phyloP scores from a whole-genome alignment of 805 yeast genomes.

The Ogataea glucozyma region DNA sequence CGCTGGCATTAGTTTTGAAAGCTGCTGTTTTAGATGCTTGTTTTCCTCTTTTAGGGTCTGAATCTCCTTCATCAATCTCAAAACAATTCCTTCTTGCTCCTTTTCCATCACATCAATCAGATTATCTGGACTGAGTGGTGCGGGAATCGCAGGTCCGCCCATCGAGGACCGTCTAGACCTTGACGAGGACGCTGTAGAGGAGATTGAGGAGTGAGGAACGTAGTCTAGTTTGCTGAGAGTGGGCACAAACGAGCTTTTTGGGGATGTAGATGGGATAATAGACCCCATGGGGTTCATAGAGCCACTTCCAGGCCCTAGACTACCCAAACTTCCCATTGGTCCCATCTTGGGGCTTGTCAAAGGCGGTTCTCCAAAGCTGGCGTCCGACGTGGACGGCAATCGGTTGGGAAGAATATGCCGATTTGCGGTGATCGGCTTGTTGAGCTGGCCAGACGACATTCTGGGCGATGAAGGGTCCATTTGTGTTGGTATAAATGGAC shows the following conservation, averaged over 20 bases:
- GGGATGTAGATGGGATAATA: slow-evolving; percentile 14
- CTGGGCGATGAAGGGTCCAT: slow-evolving; percentile 20
- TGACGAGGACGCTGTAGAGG: slow-evolving; percentile 24
- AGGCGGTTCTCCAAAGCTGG: slow-evolving; percentile 15
- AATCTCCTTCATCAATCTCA: slow-evolving; percentile 65
- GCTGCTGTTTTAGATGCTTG: slow-evolving; percentile 38
- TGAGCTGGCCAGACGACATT: slow-evolving; percentile 13
- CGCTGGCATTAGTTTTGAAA: slow-evolving; percentile 23
- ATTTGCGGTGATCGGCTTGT: slow-evolving; percentile 23
- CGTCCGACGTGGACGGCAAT: slow-evolving; percentile 24
- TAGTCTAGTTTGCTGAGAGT: slow-evolving; percentile 17
- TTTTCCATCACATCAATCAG: slow-evolving; percentile 63
- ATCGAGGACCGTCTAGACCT: slow-evolving; percentile 23
- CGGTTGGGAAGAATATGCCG: slow-evolving; percentile 27
- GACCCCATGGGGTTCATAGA: no score
- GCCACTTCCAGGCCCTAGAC: no score
- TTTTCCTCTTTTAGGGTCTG: slow-evolving; percentile 54
- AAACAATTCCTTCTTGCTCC: slow-evolving; percentile 75
- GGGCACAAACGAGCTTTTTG: slow-evolving; percentile 15
- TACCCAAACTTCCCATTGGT: no score
- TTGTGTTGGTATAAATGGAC: background rate
- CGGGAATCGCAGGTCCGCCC: slow-evolving; percentile 10
- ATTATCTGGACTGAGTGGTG: slow-evolving; percentile 42
- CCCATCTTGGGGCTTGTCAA: slow-evolving; percentile 20
- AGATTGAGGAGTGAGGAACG: slow-evolving; percentile 23